Evolutionary conservation across 1,284 basidiomycete species (phyloP).

Genomic region (Trametes polyzona): DNA sequence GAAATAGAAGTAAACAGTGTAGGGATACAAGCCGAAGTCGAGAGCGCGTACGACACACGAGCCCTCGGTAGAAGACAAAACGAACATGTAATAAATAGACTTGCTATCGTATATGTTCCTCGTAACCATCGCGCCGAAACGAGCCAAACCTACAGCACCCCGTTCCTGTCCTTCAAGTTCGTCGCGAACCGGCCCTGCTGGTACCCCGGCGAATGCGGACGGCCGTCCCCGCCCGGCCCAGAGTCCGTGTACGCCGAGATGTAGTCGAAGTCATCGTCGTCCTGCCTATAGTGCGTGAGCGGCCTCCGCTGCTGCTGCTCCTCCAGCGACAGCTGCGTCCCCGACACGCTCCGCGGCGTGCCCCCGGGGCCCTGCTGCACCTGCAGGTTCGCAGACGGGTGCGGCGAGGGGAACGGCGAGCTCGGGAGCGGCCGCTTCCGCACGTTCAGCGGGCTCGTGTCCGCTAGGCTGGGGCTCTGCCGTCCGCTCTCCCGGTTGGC

Average conservation of each 20-base stretch:
- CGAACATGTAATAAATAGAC: conserved; percentile 4
- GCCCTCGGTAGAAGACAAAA: background rate
- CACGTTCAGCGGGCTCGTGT: conserved; percentile 52
- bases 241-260: conserved; percentile 49
- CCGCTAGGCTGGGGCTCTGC: conserved; percentile 33
- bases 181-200: conserved; percentile 18
- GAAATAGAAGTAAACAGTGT: background rate
- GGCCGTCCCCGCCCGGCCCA: background rate
- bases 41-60: background rate
- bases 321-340: conserved; percentile 10
- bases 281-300: conserved; percentile 18
- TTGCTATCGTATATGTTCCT: background rate
- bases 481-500: conserved; percentile 11
- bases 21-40: conserved; percentile 4
- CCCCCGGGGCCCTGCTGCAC: conserved; percentile 17
- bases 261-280: conserved; percentile 59
- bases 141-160: conserved; percentile 1
- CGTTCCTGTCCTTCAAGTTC: conserved; percentile 13
- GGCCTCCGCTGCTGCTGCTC: conserved; percentile 14
- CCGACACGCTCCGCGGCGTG: conserved; percentile 17
- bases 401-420: conserved; percentile 41
- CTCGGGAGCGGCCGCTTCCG: conserved; percentile 50
- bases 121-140: background rate
- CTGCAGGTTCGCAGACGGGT: conserved; percentile 25
- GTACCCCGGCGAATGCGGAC: conserved; percentile 6